Conservation (phyloP, 108 stramenopile genomes). For the Asterionellopsis glacialis region DNA sequence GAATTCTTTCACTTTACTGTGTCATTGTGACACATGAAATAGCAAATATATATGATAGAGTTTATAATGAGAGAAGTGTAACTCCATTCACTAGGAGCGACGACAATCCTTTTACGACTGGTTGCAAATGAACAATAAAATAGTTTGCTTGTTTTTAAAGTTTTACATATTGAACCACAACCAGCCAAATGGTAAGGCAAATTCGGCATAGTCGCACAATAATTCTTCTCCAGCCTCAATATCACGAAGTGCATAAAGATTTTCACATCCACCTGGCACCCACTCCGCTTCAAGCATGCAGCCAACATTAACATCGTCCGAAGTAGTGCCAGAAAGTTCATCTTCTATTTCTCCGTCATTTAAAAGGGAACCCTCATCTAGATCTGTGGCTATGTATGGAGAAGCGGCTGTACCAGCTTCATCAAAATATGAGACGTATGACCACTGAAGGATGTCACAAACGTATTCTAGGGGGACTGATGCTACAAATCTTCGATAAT, state of each 20-base stretch:
- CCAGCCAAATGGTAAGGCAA: too few relatives aligned
- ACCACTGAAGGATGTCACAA: slow-evolving; percentile 15
- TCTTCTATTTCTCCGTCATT: background rate
- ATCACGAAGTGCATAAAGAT: background rate
- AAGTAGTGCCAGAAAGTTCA: too few relatives aligned
- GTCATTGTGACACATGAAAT: too few relatives aligned
- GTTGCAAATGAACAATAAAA: too few relatives aligned
- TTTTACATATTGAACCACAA: too few relatives aligned
- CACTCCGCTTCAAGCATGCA: background rate
- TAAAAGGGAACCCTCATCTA: background rate
- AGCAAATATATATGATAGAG: too few relatives aligned
- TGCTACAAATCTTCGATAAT: background rate
- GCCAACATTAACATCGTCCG: background rate
- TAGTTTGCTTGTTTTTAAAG: too few relatives aligned
- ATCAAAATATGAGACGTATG: background rate
- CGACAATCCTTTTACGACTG: too few relatives aligned
- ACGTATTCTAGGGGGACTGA: background rate
- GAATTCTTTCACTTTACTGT: too few relatives aligned
- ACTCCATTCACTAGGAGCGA: too few relatives aligned
- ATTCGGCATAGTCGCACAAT: too few relatives aligned
- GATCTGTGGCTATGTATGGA: background rate
- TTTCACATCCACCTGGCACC: background rate
- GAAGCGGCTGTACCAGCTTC: background rate
- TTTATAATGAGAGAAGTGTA: too few relatives aligned
- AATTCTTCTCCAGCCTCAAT: slow-evolving; percentile 3